Conservation (phyloP, 2,329 filamentous ascomycete genomes). For the Nannizziopsis barbatae region DNA sequence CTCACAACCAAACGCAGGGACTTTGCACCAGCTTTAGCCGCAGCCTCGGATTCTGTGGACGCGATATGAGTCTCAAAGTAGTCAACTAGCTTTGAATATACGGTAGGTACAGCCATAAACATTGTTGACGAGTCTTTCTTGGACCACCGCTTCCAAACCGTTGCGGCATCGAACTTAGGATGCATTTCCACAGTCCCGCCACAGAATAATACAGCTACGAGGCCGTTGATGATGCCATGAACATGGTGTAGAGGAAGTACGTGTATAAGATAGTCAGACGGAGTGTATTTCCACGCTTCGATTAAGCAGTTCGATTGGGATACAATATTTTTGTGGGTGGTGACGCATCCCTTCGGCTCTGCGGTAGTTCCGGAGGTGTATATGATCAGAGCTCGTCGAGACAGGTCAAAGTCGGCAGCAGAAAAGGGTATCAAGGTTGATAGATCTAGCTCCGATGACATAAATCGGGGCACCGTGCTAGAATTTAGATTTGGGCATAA, state of each 20-base stretch:
- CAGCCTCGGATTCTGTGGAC: slow-evolving; percentile 25
- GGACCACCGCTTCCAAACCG: slow-evolving; percentile 40
- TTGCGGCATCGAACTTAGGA: slow-evolving; percentile 34
- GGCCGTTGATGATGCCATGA: slow-evolving; percentile 42
- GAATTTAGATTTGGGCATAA: slow-evolving; percentile 23
- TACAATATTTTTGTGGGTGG: slow-evolving; percentile 33
- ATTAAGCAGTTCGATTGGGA: slow-evolving; percentile 24
- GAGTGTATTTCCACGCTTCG: slow-evolving; percentile 33
- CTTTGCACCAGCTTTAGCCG: slow-evolving; percentile 25
- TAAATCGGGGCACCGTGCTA: slow-evolving; percentile 22
- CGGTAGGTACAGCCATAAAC: slow-evolving; percentile 44
- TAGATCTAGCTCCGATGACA: slow-evolving; percentile 6
- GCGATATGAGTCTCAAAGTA: slow-evolving; percentile 34
- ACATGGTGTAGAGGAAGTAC: slow-evolving; percentile 43
- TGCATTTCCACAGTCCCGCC: slow-evolving; percentile 41
- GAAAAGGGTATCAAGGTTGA: slow-evolving; percentile 24
- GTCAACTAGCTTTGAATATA: slow-evolving; percentile 40
- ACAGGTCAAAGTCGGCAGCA: slow-evolving; percentile 19
- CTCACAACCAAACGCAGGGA: slow-evolving; percentile 32
- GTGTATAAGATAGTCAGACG: slow-evolving; percentile 39
- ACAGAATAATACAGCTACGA: slow-evolving; percentile 37
- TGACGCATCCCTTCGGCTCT: slow-evolving; percentile 35
- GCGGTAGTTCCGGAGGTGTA: slow-evolving; percentile 35
- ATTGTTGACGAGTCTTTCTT: slow-evolving; percentile 33
- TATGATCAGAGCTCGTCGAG: slow-evolving; percentile 32